Percentiles rank a stretch among this genome's conserved stretches.
Conservation (phyloP, 495 filamentous ascomycete genomes). For the Aspergillus cristatus region DNA sequence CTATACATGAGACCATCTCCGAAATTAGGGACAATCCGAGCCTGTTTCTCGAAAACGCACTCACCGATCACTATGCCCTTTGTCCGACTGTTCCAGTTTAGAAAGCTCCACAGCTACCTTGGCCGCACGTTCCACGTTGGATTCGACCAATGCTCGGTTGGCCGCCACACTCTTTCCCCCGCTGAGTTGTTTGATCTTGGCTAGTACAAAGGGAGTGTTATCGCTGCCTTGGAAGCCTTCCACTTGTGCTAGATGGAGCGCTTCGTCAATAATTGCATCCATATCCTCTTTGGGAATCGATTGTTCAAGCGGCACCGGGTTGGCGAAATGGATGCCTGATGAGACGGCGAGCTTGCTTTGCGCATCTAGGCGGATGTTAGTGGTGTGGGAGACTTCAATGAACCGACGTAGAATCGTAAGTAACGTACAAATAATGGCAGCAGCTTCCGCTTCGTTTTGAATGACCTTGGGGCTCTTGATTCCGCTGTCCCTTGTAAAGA, state of each 20-base stretch:
- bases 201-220: constrained; percentile 84
- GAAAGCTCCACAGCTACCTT: constrained; percentile 69
- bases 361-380: constrained; percentile 41
- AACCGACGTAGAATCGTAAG: no score
- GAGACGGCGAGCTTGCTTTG: constrained; percentile 54
- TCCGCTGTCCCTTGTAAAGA: constrained; percentile 82
- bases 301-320: constrained; percentile 66
- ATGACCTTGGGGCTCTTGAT: constrained; percentile 66
- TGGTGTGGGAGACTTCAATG: neutral
- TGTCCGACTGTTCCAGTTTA: constrained; percentile 43
- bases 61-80: constrained; percentile 29
- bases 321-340: constrained; percentile 76
- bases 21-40: constrained; percentile 24
- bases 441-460: constrained; percentile 68
- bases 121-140: constrained; percentile 72
- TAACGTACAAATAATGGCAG: constrained; percentile 71
- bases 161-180: constrained; percentile 59
- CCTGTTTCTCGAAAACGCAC: constrained; percentile 11
- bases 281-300: constrained; percentile 67
- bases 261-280: constrained; percentile 60
- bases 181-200: constrained; percentile 72
- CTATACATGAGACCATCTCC: constrained; percentile 23
- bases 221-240: constrained; percentile 62
- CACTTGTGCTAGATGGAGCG: constrained; percentile 60
- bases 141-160: constrained; percentile 68